Conservation (phyloP, 768 basidiomycete species). For the Jaapia argillacea region DNA sequence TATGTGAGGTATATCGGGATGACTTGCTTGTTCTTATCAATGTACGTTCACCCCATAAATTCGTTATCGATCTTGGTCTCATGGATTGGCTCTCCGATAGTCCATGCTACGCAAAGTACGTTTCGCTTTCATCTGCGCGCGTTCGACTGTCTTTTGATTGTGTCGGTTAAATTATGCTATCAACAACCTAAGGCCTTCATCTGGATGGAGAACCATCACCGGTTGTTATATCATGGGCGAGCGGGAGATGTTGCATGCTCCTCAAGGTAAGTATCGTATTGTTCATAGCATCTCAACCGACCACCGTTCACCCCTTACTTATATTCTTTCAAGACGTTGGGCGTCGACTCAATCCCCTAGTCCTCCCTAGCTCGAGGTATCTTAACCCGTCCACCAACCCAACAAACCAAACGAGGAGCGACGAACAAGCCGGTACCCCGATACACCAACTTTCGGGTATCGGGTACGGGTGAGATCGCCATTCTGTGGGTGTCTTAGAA, state of each 20-base stretch:
- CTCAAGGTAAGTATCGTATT: slow-evolving; percentile 17
- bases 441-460: not conserved
- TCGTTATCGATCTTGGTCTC: not conserved
- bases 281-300: not conserved
- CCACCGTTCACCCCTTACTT: not conserved
- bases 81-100: slow-evolving; percentile 1
- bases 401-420: slow-evolving; percentile 13
- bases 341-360: slow-evolving; percentile 26
- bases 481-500: not conserved
- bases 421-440: slow-evolving; percentile 9
- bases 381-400: slow-evolving; percentile 16
- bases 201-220: slow-evolving; percentile 57
- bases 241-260: slow-evolving; percentile 44
- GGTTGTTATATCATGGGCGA: slow-evolving; percentile 51
- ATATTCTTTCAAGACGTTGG: slow-evolving; percentile 10
- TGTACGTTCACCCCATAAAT: slow-evolving; percentile 5
- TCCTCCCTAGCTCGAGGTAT: slow-evolving; percentile 24
- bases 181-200: slow-evolving; percentile 40
- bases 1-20: slow-evolving; percentile 22
- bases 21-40: slow-evolving; percentile 13
- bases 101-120: slow-evolving; percentile 15
- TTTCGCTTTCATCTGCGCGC: not conserved
- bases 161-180: slow-evolving; percentile 29
- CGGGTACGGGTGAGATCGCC: not conserved
- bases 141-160: not conserved